Conservation (phyloP, 169 alveolate genomes). For the Theileria parva region DNA sequence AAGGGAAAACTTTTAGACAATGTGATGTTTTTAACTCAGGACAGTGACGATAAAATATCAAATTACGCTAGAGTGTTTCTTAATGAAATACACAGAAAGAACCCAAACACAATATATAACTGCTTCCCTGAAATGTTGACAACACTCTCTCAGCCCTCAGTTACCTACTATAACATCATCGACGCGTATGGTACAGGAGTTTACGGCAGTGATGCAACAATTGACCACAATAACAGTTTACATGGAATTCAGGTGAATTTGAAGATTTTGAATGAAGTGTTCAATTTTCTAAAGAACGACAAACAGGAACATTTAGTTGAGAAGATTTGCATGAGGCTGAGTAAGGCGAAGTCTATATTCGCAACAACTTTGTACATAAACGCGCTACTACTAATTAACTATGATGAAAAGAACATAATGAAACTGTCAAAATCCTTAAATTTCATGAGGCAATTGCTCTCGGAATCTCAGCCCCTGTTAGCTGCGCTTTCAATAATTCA, state of each 20-base stretch:
- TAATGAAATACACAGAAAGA: constrained; percentile 63
- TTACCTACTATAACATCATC: neutral
- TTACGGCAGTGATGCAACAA: neutral
- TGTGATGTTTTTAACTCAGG: constrained; percentile 76
- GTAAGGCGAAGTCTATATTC: constrained; percentile 18
- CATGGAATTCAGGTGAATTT: constrained; percentile 28
- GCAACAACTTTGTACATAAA: constrained; percentile 36
- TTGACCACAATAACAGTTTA: neutral
- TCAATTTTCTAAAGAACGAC: constrained; percentile 43
- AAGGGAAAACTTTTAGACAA: constrained; percentile 69
- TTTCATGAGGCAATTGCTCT: constrained; percentile 31
- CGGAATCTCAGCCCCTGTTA: constrained; percentile 40
- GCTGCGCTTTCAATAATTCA: constrained; percentile 51
- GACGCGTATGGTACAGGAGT: neutral
- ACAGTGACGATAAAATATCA: constrained; percentile 61
- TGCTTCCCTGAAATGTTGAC: constrained; percentile 70
- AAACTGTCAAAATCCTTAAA: constrained; percentile 48
- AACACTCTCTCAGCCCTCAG: constrained; percentile 52
- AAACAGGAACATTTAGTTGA: constrained; percentile 55
- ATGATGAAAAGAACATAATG: constrained; percentile 48
- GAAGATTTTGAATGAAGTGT: constrained; percentile 35
- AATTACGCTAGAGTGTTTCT: constrained; percentile 72
- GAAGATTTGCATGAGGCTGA: constrained; percentile 56
- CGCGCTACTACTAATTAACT: constrained; percentile 47
- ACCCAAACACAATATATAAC: constrained; percentile 64